Percentiles rank a stretch among this genome's conserved stretches.
Conservation (phyloP, 2,329 filamentous ascomycete genomes). For the Raffaelea arxii region DNA sequence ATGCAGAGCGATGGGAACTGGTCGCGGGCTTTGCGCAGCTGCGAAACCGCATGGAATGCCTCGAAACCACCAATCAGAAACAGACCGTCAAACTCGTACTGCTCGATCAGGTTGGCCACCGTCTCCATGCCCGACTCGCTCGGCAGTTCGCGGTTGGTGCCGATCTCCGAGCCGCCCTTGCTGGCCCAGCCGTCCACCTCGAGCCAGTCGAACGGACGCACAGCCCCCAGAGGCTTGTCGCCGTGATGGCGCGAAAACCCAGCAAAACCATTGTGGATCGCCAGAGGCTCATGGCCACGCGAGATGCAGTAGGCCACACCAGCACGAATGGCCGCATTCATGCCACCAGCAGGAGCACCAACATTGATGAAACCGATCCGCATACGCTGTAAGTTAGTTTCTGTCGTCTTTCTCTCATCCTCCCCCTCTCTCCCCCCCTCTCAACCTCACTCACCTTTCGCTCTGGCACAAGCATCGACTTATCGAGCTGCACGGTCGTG, state of each 20-base stretch:
- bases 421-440: too few species aligned
- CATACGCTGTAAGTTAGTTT: conserved; percentile 57
- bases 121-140: conserved; percentile 73
- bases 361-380: conserved; percentile 94
- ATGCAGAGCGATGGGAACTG: conserved; percentile 82
- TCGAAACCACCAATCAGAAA: conserved; percentile 95
- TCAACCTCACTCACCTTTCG: conserved; percentile 60
- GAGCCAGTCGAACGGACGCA: conserved; percentile 81
- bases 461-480: conserved; percentile 54
- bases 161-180: conserved; percentile 94
- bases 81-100: conserved; percentile 82
- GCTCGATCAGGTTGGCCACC: conserved; percentile 72
- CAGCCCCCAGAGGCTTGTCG: conserved; percentile 71
- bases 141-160: conserved; percentile 90
- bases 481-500: conserved; percentile 67
- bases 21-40: conserved; percentile 71
- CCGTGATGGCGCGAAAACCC: conserved; percentile 84
- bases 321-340: conserved; percentile 93
- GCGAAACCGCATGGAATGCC: conserved; percentile 83
- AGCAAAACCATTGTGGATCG: conserved; percentile 94
- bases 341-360: conserved; percentile 90
- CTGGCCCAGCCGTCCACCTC: conserved; percentile 94
- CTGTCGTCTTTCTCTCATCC: too few species aligned
- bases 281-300: conserved; percentile 84
- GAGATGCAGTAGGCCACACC: conserved; percentile 88